Base-by-base conservation (phyloP, 257 asterid genomes). In the Oldenlandia corymbosa region DNA sequence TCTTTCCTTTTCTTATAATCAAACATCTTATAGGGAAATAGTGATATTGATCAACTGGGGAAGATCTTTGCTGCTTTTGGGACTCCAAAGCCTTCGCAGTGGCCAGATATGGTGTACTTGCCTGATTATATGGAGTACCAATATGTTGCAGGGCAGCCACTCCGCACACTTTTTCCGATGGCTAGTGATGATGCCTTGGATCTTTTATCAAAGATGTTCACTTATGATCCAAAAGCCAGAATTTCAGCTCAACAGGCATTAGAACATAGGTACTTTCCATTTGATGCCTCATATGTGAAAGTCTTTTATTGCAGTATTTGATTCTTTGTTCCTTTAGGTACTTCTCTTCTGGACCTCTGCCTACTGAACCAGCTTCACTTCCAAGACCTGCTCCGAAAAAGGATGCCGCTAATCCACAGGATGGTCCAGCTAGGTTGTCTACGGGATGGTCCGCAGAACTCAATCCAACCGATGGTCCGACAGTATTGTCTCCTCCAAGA, bases 1-100 rank as follows among this genome's bases (percentile, higher is more conserved):
- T 9, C 39, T 27, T 30, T 48, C 32, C 37, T 53, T 39, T 32
- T 24, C 42, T 30, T 6, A 46, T 37, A 26, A 10, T 61, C 59
- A n/a, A 47, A 5, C 46, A 6, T 62, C 55, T 39, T 47, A 39
- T 69, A 92, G 99, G 99, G 99, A 59, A 85, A 77, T 69, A 92
- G 94, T 66, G 99, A 92, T 67, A 92, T 92, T 27, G 99, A 92
- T 82, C 99, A 92, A 82, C 83, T 92, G 49, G 99, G 99, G 58
- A 92, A 92, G 83, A 92, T 92, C 41, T 92, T 92, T 77, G 96
- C 86, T 18, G 86, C 90, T 60, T 92, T 92, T 77, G 99, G 99
- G 71, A 92, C 97, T 61, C 99, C 99, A 43, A 93, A 85, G 78
- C 76, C 84, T 60, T 80, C 91, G 3, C 96, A 93, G 65, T 93